Conservation (phyloP, 768 basidiomycete species). For the Pulveroboletus sp. region DNA sequence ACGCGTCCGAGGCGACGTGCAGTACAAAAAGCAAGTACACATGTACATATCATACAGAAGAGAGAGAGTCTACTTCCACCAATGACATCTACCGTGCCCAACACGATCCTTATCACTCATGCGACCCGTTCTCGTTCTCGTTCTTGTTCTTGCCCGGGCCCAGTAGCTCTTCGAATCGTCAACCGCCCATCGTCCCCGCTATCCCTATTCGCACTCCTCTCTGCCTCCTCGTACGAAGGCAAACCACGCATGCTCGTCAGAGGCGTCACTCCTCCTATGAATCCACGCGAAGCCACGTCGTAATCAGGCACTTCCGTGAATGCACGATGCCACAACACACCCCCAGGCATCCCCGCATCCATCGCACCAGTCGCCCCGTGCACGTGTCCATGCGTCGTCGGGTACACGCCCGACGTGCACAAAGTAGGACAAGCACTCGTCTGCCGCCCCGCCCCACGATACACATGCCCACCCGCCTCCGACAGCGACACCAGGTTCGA, state of each 20-base stretch:
- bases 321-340: slow-evolving; percentile 50
- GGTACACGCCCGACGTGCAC: background rate
- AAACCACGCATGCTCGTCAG: slow-evolving; percentile 68
- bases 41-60: no score
- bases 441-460: slow-evolving; percentile 4
- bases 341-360: slow-evolving; percentile 20
- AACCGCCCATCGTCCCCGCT: slow-evolving; percentile 3
- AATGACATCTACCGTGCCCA: no score
- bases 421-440: no score
- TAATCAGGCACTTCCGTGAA: slow-evolving; percentile 85
- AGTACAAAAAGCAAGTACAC: no score
- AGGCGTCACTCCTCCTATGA: slow-evolving; percentile 89
- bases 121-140: background rate
- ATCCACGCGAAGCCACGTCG: slow-evolving; percentile 75
- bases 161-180: slow-evolving; percentile 5
- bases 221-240: slow-evolving; percentile 82
- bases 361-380: no score
- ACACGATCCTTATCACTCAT: background rate
- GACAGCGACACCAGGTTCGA: slow-evolving; percentile 17
- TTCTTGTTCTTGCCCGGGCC: background rate
- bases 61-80: no score
- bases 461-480: background rate
- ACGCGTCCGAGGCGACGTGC: no score
- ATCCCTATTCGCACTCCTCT: slow-evolving; percentile 5
- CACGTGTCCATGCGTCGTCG: no score